A percentile compares a stretch with the other conserved stretches of the same genome.
These are phyloP conservation scores for Zangia roseola DNA, from an alignment of 768 basidiomycete species.

Conservation along the genomic window DNA sequence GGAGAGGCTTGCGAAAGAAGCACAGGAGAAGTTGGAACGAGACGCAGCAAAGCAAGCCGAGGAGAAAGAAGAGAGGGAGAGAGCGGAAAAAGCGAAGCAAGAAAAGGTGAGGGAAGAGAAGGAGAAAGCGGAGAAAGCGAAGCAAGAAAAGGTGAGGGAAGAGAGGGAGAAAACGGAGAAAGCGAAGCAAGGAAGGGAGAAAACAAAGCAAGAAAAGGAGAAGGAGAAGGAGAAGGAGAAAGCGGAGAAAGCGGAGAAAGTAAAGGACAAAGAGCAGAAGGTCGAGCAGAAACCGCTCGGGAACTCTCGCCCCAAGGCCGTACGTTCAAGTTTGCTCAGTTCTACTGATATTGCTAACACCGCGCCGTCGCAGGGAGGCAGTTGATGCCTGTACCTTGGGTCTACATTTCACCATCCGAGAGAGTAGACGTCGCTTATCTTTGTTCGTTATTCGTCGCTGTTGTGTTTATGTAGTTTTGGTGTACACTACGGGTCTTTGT, in stretches of 20 bases:
- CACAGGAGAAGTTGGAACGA: too few relatives aligned
- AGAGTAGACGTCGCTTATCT: constrained; percentile 8
- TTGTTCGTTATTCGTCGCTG: not conserved
- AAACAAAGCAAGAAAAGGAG: not conserved
- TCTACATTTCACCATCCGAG: not conserved
- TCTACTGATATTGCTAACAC: not conserved
- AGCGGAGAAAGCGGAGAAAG: not conserved
- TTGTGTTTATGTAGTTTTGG: constrained; percentile 2
- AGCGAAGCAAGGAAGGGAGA: not conserved
- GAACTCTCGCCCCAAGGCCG: not conserved
- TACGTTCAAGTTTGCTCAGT: constrained; percentile 6
- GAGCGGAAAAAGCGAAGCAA: too few relatives aligned
- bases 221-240: not conserved
- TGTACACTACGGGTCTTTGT: constrained; percentile 3
- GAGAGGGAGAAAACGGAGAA: not conserved
- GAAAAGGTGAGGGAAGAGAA: not conserved
- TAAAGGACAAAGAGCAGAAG: not conserved
- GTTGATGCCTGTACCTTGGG: not conserved
- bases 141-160: not conserved
- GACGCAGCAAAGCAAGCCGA: too few relatives aligned
- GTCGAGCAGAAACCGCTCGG: not conserved
- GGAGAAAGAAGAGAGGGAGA: not conserved
- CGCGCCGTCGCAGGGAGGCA: not conserved
- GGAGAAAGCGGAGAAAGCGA: not conserved
- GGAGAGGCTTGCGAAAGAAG: not conserved